A percentile compares a stretch with the other conserved stretches of the same genome.
These are phyloP conservation scores for Fomitopsis palustris DNA, from an alignment of 1,284 basidiomycete species.

Conservation along the genomic window DNA sequence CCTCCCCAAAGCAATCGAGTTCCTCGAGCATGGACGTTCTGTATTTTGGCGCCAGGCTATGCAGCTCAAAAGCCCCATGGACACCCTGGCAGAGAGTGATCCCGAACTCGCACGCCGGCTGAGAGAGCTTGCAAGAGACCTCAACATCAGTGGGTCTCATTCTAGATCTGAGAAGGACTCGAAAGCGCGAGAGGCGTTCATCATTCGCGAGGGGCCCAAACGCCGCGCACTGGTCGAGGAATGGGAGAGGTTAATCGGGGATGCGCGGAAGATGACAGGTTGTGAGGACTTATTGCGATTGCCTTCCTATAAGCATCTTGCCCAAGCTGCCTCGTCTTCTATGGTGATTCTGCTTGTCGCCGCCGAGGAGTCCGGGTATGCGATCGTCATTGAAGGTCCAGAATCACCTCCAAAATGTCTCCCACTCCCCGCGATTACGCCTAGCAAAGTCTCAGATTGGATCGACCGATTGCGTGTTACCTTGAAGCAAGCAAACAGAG, in stretches of 20 bases:
- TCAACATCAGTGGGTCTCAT: neutral
- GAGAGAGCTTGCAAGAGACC: neutral
- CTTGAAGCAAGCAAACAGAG: neutral
- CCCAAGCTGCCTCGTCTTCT: neutral
- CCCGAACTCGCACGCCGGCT: neutral
- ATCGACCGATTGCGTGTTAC: neutral
- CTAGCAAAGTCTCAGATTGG: neutral
- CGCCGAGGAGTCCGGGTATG: neutral
- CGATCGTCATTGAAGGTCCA: neutral
- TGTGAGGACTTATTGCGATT: neutral
- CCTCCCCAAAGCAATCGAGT: neutral
- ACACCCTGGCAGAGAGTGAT: neutral
- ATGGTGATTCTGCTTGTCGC: neutral
- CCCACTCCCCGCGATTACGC: neutral
- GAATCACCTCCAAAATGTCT: neutral
- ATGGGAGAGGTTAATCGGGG: neutral
- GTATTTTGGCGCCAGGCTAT: neutral
- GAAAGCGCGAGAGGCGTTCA: neutral
- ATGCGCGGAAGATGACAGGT: neutral
- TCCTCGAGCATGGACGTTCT: neutral
- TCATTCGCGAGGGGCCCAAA: neutral
- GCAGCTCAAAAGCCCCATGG: neutral
- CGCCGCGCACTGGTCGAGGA: neutral
- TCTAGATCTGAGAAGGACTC: neutral
- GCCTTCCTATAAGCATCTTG: neutral